A percentile compares a stretch with the other conserved stretches of the same genome.
Evolutionary conservation across 2,329 filamentous ascomycete species (phyloP).

Genomic region (Arthrobotrys musiformis): DNA sequence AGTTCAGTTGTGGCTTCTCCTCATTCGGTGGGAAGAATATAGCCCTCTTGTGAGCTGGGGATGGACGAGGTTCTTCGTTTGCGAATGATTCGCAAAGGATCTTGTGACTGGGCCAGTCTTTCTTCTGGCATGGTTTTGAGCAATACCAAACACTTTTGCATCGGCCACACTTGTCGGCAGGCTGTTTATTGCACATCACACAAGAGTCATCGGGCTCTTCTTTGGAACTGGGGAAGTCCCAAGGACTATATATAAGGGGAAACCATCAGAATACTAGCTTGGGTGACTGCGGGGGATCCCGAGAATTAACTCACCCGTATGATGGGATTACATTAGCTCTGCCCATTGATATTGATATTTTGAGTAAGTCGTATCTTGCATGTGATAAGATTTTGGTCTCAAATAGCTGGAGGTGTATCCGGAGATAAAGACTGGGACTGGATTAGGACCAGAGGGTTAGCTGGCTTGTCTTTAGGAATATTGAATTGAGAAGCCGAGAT

Average conservation of each 20-base stretch:
- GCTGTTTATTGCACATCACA: conserved; percentile 6
- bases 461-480: too few species aligned
- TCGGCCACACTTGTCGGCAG: conserved; percentile 16
- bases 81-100: conserved; percentile 57
- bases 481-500: too few species aligned
- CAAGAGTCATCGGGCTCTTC: conserved; percentile 1
- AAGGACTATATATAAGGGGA: not conserved
- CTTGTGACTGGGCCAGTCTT: conserved; percentile 59
- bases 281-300: not conserved
- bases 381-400: too few species aligned
- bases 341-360: too few species aligned
- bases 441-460: too few species aligned
- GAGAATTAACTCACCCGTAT: too few species aligned
- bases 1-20: not conserved
- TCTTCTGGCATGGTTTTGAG: conserved; percentile 57
- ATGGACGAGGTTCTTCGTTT: conserved; percentile 2
- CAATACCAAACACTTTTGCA: conserved; percentile 57
- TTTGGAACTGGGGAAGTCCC: not conserved
- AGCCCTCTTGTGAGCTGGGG: not conserved
- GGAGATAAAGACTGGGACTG: too few species aligned
- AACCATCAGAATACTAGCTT: not conserved
- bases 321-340: not conserved
- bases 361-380: too few species aligned
- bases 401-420: too few species aligned
- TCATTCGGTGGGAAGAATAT: conserved; percentile 9